Evolutionary conservation across 176 grass and related monocot genomes (phyloP).

Genomic region (Pontederia paniculata): DNA sequence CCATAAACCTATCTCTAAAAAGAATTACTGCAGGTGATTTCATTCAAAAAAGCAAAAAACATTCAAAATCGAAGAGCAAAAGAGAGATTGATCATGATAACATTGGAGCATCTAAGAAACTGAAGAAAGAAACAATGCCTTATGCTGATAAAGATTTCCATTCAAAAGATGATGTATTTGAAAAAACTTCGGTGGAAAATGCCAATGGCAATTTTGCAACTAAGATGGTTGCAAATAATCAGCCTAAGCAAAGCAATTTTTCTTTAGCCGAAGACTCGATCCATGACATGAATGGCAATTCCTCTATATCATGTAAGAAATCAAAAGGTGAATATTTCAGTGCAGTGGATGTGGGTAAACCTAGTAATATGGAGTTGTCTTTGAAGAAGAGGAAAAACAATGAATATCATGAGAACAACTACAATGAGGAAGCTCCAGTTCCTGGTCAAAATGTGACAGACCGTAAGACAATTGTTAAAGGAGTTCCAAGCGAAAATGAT

Average conservation of each 20-base stretch:
- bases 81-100: conserved; percentile 51
- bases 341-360: conserved; percentile 24
- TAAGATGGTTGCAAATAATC: conserved; percentile 24
- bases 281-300: conserved; percentile 18
- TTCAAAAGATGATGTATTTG: conserved; percentile 26
- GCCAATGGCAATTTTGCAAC: conserved; percentile 17
- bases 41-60: conserved; percentile 44
- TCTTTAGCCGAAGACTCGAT: conserved; percentile 20
- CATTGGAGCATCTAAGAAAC: conserved; percentile 65
- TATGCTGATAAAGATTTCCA: conserved; percentile 15
- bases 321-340: conserved; percentile 17
- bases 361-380: conserved; percentile 18
- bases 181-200: neutral
- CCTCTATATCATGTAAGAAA: conserved; percentile 26
- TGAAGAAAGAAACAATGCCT: conserved; percentile 48
- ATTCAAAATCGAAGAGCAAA: conserved; percentile 70
- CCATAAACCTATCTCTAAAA: no score
- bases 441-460: conserved; percentile 9
- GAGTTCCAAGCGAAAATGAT: conserved; percentile 30
- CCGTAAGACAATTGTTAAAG: conserved; percentile 19
- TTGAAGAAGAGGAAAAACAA: conserved; percentile 42
- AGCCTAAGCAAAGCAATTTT: conserved; percentile 14
- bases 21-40: conserved; percentile 43
- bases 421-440: conserved; percentile 13
- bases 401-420: conserved; percentile 19